phyloP scores from a whole-genome alignment of 2,329 filamentous ascomycete genomes.

The Microdochium trichocladiopsis region DNA sequence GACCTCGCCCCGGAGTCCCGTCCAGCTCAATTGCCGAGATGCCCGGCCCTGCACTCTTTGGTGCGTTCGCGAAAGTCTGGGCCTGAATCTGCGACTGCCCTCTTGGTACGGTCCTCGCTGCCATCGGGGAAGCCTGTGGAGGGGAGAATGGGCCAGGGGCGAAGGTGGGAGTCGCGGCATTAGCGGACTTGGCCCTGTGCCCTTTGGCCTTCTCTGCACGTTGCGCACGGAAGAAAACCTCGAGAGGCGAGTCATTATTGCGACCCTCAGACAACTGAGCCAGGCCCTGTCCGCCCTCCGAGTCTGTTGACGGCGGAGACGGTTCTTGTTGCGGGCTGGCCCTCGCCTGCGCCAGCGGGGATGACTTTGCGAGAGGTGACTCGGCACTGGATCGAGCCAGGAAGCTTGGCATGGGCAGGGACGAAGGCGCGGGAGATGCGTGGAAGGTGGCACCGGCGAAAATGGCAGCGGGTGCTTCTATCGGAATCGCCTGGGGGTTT shows the following conservation, averaged over 20 bases:
- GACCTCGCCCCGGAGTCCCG: constrained; percentile 42
- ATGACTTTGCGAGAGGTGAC: constrained; percentile 43
- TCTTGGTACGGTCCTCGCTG: constrained; percentile 21
- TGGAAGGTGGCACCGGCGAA: constrained; percentile 96
- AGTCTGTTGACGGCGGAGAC: constrained; percentile 45
- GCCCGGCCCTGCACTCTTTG: constrained; percentile 39
- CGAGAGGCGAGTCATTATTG: constrained; percentile 66
- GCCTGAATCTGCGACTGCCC: constrained; percentile 23
- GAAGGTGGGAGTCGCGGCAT: constrained; percentile 25
- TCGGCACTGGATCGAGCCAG: constrained; percentile 67
- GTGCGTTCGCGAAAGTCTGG: constrained; percentile 21
- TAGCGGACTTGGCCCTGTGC: constrained; percentile 43
- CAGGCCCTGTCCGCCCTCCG: constrained; percentile 39
- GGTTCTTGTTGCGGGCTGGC: constrained; percentile 34
- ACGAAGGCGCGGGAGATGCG: constrained; percentile 84
- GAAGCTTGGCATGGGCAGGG: constrained; percentile 22
- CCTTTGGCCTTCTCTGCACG: constrained; percentile 66
- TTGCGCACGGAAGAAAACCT: constrained; percentile 86
- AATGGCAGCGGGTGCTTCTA: constrained; percentile 43
- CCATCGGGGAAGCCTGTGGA: constrained; percentile 29
- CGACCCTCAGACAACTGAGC: constrained; percentile 23
- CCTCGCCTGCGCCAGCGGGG: constrained; percentile 38
- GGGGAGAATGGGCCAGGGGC: constrained; percentile 43
- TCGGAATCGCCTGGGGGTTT: constrained; percentile 38
- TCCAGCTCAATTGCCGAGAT: constrained; percentile 67